phyloP scores from a whole-genome alignment of 2,329 filamentous ascomycete genomes.

The Hypoxylon sp. region DNA sequence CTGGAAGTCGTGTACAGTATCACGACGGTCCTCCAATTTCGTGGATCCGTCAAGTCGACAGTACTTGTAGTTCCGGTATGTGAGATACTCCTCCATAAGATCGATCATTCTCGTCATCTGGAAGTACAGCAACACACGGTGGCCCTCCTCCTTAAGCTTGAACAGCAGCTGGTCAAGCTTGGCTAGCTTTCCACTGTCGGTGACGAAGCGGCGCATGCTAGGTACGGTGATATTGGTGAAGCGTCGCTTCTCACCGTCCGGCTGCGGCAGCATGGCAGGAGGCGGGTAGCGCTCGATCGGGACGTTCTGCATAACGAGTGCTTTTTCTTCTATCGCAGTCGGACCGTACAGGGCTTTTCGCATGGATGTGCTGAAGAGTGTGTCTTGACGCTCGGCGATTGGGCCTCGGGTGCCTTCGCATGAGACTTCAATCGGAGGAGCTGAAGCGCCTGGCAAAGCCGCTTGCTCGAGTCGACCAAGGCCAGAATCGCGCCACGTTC shows the following conservation, averaged over 20 bases:
- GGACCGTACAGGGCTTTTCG: conserved; percentile 79
- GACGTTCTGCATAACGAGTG: conserved; percentile 77
- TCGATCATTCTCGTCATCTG: conserved; percentile 99
- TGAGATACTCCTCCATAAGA: conserved; percentile 98
- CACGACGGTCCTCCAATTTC: conserved; percentile 94
- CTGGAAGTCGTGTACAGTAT: conserved; percentile 97
- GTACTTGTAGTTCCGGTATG: conserved; percentile 99
- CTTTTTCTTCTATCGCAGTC: conserved; percentile 71
- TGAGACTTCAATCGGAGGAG: conserved; percentile 84
- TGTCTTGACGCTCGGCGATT: conserved; percentile 71
- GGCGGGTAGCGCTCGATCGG: conserved; percentile 71
- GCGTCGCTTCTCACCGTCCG: conserved; percentile 80
- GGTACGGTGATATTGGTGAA: conserved; percentile 94
- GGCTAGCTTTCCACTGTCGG: conserved; percentile 94
- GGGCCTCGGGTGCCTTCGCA: conserved; percentile 73
- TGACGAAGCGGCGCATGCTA: conserved; percentile 97
- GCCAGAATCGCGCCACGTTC: conserved; percentile 72
- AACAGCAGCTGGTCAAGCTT: conserved; percentile 88
- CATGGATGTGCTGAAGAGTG: conserved; percentile 80
- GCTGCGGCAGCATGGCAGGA: conserved; percentile 74
- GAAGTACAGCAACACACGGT: conserved; percentile 97
- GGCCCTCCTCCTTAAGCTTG: conserved; percentile 88
- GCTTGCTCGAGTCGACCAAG: conserved; percentile 83
- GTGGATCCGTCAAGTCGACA: conserved; percentile 96
- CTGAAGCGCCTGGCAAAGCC: conserved; percentile 78